Evolutionary conservation across 176 grass and related monocot species (phyloP).

Genomic region (Aegilops umbellulata): DNA sequence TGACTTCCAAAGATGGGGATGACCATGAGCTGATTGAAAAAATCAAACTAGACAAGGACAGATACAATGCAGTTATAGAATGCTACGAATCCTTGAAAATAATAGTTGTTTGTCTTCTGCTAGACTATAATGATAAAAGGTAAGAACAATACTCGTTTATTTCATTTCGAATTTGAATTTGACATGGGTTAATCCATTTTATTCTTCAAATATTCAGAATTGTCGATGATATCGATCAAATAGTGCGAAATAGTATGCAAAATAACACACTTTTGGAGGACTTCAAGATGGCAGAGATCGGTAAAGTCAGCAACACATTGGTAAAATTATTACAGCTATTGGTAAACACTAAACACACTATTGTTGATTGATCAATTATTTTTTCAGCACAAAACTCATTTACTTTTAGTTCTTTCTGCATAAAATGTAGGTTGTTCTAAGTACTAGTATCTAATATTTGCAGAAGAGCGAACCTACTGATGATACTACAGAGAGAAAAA

Average conservation of each 20-base stretch:
- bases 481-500: conserved; percentile 35
- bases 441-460: conserved; percentile 22
- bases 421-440: conserved; percentile 15
- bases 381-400: neutral
- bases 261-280: conserved; percentile 33
- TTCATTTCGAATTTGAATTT: conserved; percentile 4
- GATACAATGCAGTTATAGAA: conserved; percentile 67
- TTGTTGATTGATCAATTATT: neutral
- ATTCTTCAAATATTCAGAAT: conserved; percentile 40
- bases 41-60: conserved; percentile 55
- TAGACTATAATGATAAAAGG: conserved; percentile 38
- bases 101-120: conserved; percentile 47
- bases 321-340: conserved; percentile 58
- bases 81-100: conserved; percentile 58
- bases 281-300: conserved; percentile 53
- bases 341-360: conserved; percentile 31
- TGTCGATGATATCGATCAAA: conserved; percentile 34
- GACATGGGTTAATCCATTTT: neutral
- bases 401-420: conserved; percentile 2
- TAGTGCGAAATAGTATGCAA: conserved; percentile 29
- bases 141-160: conserved; percentile 34
- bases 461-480: conserved; percentile 46
- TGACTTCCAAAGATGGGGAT: conserved; percentile 60
- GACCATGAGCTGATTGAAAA: conserved; percentile 60
- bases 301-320: conserved; percentile 48